Evolutionary conservation across 495 filamentous ascomycete species (phyloP).

Genomic region (Halenospora varia): DNA sequence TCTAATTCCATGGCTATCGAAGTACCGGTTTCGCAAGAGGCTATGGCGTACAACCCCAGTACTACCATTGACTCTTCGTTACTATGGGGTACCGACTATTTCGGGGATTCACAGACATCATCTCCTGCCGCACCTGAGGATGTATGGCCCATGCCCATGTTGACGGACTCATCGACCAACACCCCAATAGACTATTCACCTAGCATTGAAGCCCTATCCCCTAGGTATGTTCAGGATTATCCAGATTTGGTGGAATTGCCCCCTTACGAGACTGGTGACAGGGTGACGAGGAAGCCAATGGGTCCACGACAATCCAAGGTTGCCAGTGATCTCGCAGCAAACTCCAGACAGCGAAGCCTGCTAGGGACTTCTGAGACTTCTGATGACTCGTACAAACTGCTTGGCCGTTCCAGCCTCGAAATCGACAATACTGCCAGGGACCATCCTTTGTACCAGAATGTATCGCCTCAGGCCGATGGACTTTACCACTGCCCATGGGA

Average conservation of each 20-base stretch:
- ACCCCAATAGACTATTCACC: conserved; percentile 23
- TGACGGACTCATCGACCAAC: conserved; percentile 15
- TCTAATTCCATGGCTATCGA: conserved; percentile 11
- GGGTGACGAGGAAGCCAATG: conserved; percentile 18
- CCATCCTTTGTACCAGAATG: conserved; percentile 73
- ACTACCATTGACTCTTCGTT: conserved; percentile 9
- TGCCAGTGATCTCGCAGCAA: conserved; percentile 16
- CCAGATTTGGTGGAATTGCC: conserved; percentile 20
- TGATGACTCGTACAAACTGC: conserved; percentile 19
- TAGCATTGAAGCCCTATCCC: conserved; percentile 22
- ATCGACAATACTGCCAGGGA: conserved; percentile 62
- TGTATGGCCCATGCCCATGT: conserved; percentile 11
- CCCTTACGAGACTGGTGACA: conserved; percentile 23
- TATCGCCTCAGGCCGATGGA: conserved; percentile 61
- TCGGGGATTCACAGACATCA: conserved; percentile 22
- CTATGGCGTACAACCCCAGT: conserved; percentile 13
- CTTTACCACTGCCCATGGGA: conserved; percentile 90
- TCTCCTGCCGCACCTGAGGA: conserved; percentile 18
- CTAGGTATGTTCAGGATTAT: conserved; percentile 21
- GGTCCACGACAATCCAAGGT: conserved; percentile 23
- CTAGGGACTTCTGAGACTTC: conserved; percentile 19
- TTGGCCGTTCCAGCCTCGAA: conserved; percentile 22
- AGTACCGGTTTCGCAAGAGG: conserved; percentile 16
- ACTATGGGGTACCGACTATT: conserved; percentile 16
- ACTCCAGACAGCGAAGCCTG: conserved; percentile 9